A percentile compares a stretch with the other conserved stretches of the same genome.
Conservation (phyloP, 2,329 filamentous ascomycete species). For the Parastagonospora nodorum region DNA sequence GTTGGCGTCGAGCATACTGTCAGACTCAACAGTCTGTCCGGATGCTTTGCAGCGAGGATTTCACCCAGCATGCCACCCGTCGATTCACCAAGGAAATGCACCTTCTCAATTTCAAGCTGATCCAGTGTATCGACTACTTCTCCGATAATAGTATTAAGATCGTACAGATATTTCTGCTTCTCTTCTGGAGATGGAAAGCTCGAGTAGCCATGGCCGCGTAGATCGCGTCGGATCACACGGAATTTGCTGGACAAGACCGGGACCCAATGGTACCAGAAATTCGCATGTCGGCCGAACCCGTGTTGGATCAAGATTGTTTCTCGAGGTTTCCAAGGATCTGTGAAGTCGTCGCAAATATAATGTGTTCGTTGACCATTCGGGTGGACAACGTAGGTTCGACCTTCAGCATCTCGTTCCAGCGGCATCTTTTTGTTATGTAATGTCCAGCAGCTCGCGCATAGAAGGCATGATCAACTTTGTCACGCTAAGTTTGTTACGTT, state of each 20-base stretch:
- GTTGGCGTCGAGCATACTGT: constrained; percentile 42
- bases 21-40: constrained; percentile 34
- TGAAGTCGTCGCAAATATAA: constrained; percentile 34
- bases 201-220: constrained; percentile 42
- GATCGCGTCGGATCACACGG: constrained; percentile 41
- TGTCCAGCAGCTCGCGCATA: too few species aligned
- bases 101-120: constrained; percentile 33
- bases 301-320: constrained; percentile 47
- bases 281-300: constrained; percentile 42
- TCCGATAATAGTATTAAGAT: constrained; percentile 31
- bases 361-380: constrained; percentile 37
- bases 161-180: constrained; percentile 20
- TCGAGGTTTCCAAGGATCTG: constrained; percentile 37
- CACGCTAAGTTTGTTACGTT: too few species aligned
- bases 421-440: constrained; percentile 21
- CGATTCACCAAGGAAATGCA: constrained; percentile 44
- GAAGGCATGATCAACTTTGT: too few species aligned
- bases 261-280: constrained; percentile 47
- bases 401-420: constrained; percentile 20
- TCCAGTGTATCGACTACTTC: constrained; percentile 45
- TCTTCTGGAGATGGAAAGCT: constrained; percentile 22
- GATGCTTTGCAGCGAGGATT: constrained; percentile 39
- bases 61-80: constrained; percentile 43
- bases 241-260: constrained; percentile 37
- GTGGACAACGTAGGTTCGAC: constrained; percentile 36